phyloP scores from a whole-genome alignment of 441 rosid species.

The Gossypium laxum region DNA sequence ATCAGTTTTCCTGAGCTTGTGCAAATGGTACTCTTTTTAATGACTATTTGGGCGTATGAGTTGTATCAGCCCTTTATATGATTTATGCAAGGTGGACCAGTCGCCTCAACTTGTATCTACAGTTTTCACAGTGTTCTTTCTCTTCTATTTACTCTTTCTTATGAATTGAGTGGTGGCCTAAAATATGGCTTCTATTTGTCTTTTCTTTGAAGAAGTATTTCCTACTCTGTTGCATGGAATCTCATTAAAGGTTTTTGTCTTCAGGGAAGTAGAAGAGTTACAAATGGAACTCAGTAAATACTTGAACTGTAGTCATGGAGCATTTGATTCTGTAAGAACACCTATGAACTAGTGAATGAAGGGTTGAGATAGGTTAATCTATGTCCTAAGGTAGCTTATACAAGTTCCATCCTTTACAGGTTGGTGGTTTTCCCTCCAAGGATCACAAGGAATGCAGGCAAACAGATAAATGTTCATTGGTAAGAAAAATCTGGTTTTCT shows the following conservation, averaged over 20 bases:
- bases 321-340: constrained; percentile 43
- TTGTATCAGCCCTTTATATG: neutral
- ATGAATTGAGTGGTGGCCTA: neutral
- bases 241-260: constrained; percentile 17
- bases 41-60: neutral
- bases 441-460: constrained; percentile 36
- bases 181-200: neutral
- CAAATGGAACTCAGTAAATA: constrained; percentile 38
- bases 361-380: constrained; percentile 7
- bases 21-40: neutral
- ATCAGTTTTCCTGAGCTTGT: neutral
- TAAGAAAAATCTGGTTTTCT: constrained; percentile 23
- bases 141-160: neutral
- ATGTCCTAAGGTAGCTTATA: constrained; percentile 15
- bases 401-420: constrained; percentile 38
- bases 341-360: constrained; percentile 19
- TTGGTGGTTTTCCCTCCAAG: constrained; percentile 24
- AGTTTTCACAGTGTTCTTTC: neutral
- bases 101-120: neutral
- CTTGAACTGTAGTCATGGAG: constrained; percentile 33
- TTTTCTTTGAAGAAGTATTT: constrained; percentile 5
- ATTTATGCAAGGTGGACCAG: neutral
- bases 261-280: constrained; percentile 69
- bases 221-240: neutral
- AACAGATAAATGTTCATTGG: constrained; percentile 38